Evolutionary conservation across 164 flowering plant genomes (phyloP).

Genomic region (Chimonanthus praecox): DNA sequence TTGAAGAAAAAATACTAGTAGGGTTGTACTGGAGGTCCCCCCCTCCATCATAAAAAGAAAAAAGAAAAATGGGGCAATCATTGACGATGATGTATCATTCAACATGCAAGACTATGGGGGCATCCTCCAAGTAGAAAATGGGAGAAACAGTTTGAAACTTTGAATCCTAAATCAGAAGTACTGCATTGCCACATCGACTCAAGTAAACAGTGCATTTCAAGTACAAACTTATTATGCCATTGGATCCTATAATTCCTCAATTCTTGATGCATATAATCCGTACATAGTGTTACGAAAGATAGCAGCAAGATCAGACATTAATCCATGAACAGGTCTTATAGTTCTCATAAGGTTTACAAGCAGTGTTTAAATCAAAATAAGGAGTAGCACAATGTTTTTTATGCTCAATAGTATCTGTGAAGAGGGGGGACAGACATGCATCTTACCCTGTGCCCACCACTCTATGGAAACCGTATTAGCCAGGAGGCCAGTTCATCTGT

Average conservation of each 20-base stretch:
- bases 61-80: too few species aligned
- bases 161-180: too few species aligned
- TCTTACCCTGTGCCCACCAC: background rate
- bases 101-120: background rate
- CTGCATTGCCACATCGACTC: too few species aligned
- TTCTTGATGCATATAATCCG: background rate
- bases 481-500: conserved; percentile 98
- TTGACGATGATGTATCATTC: too few species aligned
- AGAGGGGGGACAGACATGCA: background rate
- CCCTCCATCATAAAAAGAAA: too few species aligned
- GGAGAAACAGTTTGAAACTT: background rate
- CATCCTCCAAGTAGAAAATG: background rate
- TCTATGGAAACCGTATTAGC: conserved; percentile 31
- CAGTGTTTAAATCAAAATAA: background rate
- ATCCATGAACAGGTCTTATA: background rate
- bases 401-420: background rate
- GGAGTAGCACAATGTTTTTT: background rate
- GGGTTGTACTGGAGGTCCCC: too few species aligned
- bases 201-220: too few species aligned
- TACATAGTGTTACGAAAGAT: background rate
- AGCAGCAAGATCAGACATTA: background rate
- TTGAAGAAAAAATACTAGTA: too few species aligned
- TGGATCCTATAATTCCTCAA: background rate
- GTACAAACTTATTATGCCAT: background rate
- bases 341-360: background rate